phyloP scores from a whole-genome alignment of 164 flowering plant genomes.

The Vitis amurensis region DNA sequence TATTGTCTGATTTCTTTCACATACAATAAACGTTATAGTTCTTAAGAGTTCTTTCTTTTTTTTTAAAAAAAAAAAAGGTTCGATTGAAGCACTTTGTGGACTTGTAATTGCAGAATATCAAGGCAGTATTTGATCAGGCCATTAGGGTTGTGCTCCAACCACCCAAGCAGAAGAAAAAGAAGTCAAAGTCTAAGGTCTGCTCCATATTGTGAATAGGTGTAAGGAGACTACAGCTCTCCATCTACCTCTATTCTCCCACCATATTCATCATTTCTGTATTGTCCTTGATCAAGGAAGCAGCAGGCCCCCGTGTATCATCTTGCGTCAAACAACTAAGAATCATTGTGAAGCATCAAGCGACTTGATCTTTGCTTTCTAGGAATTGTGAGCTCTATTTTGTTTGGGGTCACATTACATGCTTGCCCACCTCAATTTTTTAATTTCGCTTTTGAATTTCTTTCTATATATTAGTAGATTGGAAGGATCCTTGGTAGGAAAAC shows the following conservation, averaged over 20 bases:
- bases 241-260: no score
- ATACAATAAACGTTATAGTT: not conserved
- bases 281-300: conserved; percentile 14
- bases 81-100: not conserved
- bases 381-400: conserved; percentile 14
- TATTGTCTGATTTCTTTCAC: not conserved
- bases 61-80: not conserved
- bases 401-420: conserved; percentile 6
- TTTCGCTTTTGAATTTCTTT: conserved; percentile 14
- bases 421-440: conserved; percentile 11
- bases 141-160: conserved; percentile 76
- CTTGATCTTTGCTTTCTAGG: conserved; percentile 21
- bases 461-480: conserved; percentile 19
- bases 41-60: no score
- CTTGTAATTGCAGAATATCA: conserved; percentile 51
- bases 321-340: conserved; percentile 6
- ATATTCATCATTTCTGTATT: not conserved
- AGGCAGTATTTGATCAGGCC: conserved; percentile 65
- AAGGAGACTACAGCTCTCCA: conserved; percentile 11
- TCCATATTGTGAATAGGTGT: conserved; percentile 48
- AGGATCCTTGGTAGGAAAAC: conserved; percentile 17
- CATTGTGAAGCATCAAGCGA: conserved; percentile 28
- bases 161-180: conserved; percentile 72
- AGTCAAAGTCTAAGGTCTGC: conserved; percentile 61
- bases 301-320: not conserved